phyloP scores from a whole-genome alignment of 2,329 filamentous ascomycete species.

The Penicillium sp. region DNA sequence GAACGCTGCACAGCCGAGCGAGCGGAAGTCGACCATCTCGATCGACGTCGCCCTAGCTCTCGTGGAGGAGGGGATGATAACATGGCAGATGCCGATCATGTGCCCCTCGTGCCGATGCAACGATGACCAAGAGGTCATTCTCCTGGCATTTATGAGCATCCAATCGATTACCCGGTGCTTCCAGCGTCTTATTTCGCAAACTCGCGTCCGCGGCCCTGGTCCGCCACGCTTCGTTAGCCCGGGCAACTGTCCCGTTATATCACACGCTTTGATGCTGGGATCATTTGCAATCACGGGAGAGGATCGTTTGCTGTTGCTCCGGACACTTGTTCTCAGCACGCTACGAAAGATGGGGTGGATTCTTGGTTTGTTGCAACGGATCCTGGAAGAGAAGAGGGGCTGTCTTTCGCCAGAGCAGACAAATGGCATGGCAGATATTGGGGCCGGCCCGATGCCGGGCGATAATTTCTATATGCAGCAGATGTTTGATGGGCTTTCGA shows the following conservation, averaged over 20 bases:
- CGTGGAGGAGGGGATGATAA: conserved; percentile 5
- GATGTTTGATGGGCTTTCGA: conserved; percentile 1
- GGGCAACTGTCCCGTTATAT: not conserved
- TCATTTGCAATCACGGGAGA: not conserved
- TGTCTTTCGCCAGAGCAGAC: not conserved
- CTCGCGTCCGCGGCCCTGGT: not conserved
- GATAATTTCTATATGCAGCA: not conserved
- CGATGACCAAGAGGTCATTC: conserved; percentile 4
- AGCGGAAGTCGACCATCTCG: not conserved
- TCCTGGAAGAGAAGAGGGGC: not conserved
- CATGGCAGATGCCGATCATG: conserved; percentile 6
- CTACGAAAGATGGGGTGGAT: not conserved
- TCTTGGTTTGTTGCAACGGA: not conserved
- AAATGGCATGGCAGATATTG: not conserved
- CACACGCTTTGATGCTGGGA: not conserved
- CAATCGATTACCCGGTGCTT: conserved; percentile 1
- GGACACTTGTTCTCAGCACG: not conserved
- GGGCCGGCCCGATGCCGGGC: not conserved
- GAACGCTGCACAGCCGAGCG: not conserved
- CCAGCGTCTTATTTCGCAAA: not conserved
- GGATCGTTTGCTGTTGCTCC: not conserved
- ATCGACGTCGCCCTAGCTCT: not conserved
- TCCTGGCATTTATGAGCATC: conserved; percentile 6
- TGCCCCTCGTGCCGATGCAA: conserved; percentile 2
- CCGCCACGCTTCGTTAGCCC: not conserved